phyloP scores from a whole-genome alignment of 176 grass and related monocot species.

The Oryza meridionalis region DNA sequence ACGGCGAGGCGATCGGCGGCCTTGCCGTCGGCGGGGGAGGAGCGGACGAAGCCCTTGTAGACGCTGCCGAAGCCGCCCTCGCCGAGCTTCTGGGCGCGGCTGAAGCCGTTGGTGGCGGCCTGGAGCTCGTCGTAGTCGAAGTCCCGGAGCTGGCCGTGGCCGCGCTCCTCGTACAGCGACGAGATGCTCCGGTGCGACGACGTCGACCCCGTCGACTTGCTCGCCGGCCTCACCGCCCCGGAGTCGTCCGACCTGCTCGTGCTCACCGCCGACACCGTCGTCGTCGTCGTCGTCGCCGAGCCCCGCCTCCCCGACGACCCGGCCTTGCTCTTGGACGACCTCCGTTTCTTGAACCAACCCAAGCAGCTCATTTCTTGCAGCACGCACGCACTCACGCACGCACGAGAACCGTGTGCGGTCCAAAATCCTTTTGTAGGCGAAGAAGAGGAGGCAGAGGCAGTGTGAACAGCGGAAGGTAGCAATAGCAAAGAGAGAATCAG shows the following conservation, averaged over 20 bases:
- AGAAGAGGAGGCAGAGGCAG: background rate
- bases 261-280: conserved; percentile 45
- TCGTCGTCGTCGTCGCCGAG: background rate
- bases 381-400: too few species aligned
- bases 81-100: conserved; percentile 77
- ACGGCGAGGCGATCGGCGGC: conserved; percentile 61
- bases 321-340: conserved; percentile 17
- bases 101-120: conserved; percentile 71
- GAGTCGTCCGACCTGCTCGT: conserved; percentile 81
- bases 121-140: conserved; percentile 83
- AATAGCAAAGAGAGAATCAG: too few species aligned
- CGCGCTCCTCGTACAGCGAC: conserved; percentile 84
- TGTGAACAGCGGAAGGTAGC: conserved; percentile 24
- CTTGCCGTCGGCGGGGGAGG: conserved; percentile 44
- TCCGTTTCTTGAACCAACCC: conserved; percentile 49
- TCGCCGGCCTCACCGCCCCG: conserved; percentile 45
- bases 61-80: conserved; percentile 94
- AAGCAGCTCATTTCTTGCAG: conserved; percentile 63
- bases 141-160: conserved; percentile 63
- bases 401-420: background rate
- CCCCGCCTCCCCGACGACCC: conserved; percentile 38
- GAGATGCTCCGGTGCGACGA: conserved; percentile 82
- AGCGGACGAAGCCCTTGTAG: conserved; percentile 71
- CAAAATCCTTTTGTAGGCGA: background rate
- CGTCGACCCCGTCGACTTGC: conserved; percentile 72